Percentiles rank a stretch among this genome's conserved stretches.
Conservation (phyloP, 306 rosid genomes). For the Elaeagnus macrophylla region DNA sequence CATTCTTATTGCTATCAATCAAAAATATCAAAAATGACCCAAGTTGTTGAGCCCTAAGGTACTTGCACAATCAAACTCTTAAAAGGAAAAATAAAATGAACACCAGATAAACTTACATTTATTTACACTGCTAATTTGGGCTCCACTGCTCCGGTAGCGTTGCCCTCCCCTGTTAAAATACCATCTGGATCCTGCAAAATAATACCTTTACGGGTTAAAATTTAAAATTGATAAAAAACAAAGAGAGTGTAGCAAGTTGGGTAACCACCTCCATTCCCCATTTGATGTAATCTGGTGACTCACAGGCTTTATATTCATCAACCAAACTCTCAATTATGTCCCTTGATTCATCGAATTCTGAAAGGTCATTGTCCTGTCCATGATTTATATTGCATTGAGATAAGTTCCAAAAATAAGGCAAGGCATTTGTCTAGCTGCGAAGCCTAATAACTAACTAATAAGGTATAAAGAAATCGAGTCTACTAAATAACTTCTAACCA, state of each 20-base stretch:
- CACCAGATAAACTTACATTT: conserved; percentile 20
- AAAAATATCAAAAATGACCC: no score
- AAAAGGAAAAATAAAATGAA: no score
- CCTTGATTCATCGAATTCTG: conserved; percentile 97
- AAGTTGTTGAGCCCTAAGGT: no score
- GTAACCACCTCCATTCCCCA: conserved; percentile 97
- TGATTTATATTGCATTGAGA: conserved; percentile 13
- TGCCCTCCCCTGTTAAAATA: conserved; percentile 75
- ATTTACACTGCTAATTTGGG: conserved; percentile 52
- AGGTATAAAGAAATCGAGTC: not conserved
- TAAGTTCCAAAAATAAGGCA: conserved; percentile 18
- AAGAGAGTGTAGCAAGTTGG: conserved; percentile 6
- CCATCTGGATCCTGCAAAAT: conserved; percentile 67
- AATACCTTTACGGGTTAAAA: conserved; percentile 10
- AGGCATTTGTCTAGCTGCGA: not conserved
- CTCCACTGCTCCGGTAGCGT: conserved; percentile 64
- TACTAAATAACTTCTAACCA: not conserved
- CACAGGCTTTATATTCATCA: conserved; percentile 96
- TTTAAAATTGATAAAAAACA: conserved; percentile 12
- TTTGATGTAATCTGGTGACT: conserved; percentile 97
- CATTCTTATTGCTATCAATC: no score
- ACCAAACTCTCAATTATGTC: conserved; percentile 91
- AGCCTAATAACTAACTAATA: not conserved
- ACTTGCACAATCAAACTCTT: no score
- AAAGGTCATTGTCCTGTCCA: conserved; percentile 96